Conservation (phyloP, 208 protist genomes). For the Blechomonas ayalai region DNA sequence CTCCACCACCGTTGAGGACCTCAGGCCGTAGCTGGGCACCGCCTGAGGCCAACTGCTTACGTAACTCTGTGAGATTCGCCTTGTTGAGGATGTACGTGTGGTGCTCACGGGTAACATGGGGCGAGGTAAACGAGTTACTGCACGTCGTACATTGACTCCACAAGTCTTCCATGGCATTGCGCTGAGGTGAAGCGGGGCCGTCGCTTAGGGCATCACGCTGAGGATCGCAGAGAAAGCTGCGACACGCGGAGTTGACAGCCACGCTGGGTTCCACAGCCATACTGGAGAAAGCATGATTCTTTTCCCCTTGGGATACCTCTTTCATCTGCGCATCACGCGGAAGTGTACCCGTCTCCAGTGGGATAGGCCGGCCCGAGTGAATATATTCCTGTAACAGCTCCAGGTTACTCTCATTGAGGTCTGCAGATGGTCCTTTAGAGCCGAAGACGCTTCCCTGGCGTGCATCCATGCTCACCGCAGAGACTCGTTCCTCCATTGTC, state of each 20-base stretch:
- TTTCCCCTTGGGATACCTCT: too few relatives aligned
- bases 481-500: conserved; percentile 21
- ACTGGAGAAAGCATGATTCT: conserved; percentile 12
- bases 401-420: conserved; percentile 37
- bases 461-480: conserved; percentile 24
- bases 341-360: conserved; percentile 30
- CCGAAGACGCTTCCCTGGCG: conserved; percentile 20
- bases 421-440: too few relatives aligned
- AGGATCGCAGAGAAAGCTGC: not conserved
- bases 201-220: not conserved
- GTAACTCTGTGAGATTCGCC: conserved; percentile 39
- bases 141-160: conserved; percentile 47
- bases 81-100: conserved; percentile 30
- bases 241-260: conserved; percentile 20
- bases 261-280: conserved; percentile 35
- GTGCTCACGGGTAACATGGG: not conserved
- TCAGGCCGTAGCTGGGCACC: conserved; percentile 44
- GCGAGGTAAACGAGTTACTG: conserved; percentile 1
- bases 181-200: not conserved
- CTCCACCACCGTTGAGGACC: conserved; percentile 29
- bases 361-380: conserved; percentile 19
- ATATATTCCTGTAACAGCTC: conserved; percentile 40
- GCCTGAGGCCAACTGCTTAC: conserved; percentile 47
- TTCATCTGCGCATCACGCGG: not conserved
- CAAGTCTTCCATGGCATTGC: conserved; percentile 30